A percentile compares a stretch with the other conserved stretches of the same genome.
Conservation (phyloP, 306 rosid species). For the Calophaca sinica region DNA sequence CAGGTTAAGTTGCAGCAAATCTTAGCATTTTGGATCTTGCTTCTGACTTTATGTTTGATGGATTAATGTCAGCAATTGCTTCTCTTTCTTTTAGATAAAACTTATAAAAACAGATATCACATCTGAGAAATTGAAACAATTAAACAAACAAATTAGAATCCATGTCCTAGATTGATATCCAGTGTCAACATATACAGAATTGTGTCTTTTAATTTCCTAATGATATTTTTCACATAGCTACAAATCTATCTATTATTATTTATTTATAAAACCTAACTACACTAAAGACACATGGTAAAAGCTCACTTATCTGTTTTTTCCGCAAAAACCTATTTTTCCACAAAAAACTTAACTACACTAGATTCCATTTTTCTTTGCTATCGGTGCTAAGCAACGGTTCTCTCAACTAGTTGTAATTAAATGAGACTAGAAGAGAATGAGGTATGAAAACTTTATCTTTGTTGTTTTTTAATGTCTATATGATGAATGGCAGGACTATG, state of each 20-base stretch:
- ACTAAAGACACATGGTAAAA: too few species aligned
- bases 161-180: background rate
- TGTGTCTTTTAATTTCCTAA: conserved; percentile 10
- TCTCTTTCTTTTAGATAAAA: conserved; percentile 27
- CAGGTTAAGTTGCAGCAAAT: conserved; percentile 35
- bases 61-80: conserved; percentile 9
- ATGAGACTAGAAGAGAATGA: background rate
- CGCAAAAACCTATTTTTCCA: too few species aligned
- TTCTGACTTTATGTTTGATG: conserved; percentile 27
- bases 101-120: background rate
- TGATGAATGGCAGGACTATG: conserved; percentile 77
- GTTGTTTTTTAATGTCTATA: background rate
- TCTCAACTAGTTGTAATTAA: background rate
- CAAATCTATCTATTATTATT: too few species aligned
- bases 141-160: background rate
- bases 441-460: background rate
- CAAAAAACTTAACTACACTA: too few species aligned
- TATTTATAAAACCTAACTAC: too few species aligned
- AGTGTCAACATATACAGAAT: background rate
- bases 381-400: too few species aligned
- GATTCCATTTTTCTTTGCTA: too few species aligned
- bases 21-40: conserved; percentile 32
- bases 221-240: conserved; percentile 10
- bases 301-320: too few species aligned
- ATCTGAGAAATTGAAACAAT: conserved; percentile 4